Conservation (phyloP, 2,329 filamentous ascomycete genomes). For the Cladobotryum protrusum region DNA sequence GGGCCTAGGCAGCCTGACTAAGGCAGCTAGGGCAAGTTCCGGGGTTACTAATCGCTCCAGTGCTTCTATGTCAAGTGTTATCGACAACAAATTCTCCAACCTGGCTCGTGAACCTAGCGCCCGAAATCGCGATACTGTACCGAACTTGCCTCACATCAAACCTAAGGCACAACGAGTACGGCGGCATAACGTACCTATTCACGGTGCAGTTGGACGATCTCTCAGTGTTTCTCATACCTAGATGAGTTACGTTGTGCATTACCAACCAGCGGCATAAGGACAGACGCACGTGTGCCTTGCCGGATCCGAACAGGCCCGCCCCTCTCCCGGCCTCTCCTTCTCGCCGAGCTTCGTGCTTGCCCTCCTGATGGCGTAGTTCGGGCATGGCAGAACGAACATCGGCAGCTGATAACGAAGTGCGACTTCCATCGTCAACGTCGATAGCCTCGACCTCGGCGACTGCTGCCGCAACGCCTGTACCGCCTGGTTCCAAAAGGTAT, state of each 20-base stretch:
- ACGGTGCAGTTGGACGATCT: no score
- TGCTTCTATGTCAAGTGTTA: no score
- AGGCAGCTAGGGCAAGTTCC: neutral
- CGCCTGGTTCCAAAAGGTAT: conserved; percentile 18
- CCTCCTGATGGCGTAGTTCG: conserved; percentile 59
- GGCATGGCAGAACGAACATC: conserved; percentile 59
- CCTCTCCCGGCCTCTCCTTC: conserved; percentile 5
- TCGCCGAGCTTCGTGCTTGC: conserved; percentile 27
- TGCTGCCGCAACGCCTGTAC: conserved; percentile 10
- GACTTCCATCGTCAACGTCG: conserved; percentile 39
- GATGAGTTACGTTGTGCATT: conserved; percentile 8
- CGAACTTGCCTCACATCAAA: neutral
- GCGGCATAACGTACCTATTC: no score
- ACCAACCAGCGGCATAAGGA: conserved; percentile 10
- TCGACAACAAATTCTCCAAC: neutral
- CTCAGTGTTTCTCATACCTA: neutral
- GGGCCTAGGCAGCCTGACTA: no score
- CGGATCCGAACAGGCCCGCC: conserved; percentile 1
- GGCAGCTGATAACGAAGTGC: conserved; percentile 51
- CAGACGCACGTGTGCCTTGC: conserved; percentile 5
- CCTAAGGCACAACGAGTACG: neutral
- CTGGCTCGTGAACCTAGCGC: neutral
- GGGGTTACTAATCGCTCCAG: neutral
- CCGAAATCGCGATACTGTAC: neutral
- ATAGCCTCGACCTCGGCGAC: conserved; percentile 19